A percentile compares a stretch with the other conserved stretches of the same genome.
phyloP scores from a whole-genome alignment of 1,139 yeast genomes.

The Keqinozyma sinolaborantium region DNA sequence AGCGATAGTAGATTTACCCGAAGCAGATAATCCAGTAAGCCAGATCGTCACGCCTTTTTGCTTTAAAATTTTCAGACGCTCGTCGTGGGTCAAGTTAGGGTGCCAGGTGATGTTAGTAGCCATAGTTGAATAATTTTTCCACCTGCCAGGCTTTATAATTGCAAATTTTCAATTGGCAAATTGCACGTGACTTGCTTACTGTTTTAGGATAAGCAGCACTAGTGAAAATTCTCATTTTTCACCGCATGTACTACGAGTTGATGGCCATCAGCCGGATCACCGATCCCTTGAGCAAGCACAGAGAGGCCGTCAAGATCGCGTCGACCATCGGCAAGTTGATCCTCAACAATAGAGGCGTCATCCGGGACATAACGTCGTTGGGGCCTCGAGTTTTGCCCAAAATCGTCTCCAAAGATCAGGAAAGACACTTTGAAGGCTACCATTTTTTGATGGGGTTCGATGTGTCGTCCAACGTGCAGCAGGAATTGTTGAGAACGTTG shows the following conservation, averaged over 20 bases:
- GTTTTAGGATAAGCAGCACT: not conserved
- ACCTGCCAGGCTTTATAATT: no score
- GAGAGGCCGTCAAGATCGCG: conserved; percentile 71
- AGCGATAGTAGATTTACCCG: conserved; percentile 93
- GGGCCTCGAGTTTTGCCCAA: conserved; percentile 80
- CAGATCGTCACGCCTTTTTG: conserved; percentile 90
- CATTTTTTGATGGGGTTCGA: conserved; percentile 87
- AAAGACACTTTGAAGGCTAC: conserved; percentile 85
- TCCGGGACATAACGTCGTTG: conserved; percentile 75
- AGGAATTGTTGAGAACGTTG: conserved; percentile 76
- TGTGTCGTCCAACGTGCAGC: conserved; percentile 79
- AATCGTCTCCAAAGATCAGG: conserved; percentile 81
- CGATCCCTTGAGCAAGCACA: conserved; percentile 49
- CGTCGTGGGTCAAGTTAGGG: conserved; percentile 77
- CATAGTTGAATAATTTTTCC: conserved; percentile 48
- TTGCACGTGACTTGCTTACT: conserved; percentile 5
- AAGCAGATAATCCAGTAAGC: conserved; percentile 94
- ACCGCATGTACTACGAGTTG: conserved; percentile 79
- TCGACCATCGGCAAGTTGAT: conserved; percentile 80
- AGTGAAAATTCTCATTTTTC: not conserved
- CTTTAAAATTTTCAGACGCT: conserved; percentile 66
- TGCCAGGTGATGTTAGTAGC: conserved; percentile 98
- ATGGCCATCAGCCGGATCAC: conserved; percentile 84
- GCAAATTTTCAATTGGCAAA: conserved; percentile 3
- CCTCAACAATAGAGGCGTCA: conserved; percentile 86